Base-by-base conservation (phyloP, 1,284 basidiomycete species). In the Ustilago trichophora region DNA sequence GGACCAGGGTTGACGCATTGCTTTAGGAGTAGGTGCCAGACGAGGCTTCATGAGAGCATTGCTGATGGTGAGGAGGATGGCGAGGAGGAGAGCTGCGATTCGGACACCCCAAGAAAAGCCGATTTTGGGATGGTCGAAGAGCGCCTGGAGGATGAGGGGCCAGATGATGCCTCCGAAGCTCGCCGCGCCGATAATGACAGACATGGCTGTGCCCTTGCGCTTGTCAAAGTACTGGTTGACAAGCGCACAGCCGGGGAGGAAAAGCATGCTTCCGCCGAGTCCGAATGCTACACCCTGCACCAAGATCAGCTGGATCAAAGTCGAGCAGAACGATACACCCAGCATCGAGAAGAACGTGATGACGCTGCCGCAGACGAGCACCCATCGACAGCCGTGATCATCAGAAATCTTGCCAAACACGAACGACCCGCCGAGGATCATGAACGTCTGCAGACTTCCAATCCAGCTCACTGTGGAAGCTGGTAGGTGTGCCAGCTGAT, bases 201-300 rank as follows among this genome's bases (percentile, higher is more conserved):
- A 53, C 67, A 70, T 65, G 3, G 67, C 67, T 0, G 56, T 55
- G 5, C 60, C 67, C 22, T 58, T 54, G 15, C 43, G 35, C 46
- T 48, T 63, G 24, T 71, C 65, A 45, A 68, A 71, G 49, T 67
- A 71, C 40, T 67, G 68, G 24, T 56, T 56, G 19, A 71, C 58
- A 44, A 71, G 22, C 12, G 63, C 48, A 29, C 63, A 67, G 0
- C 57, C 65, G 1, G 68, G 68, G n/a, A 71, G 29, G 44, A 68
- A 71, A 0, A 71, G 33, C 63, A 71, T 71, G 34, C 58, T 68
- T 2, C 65, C 65, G 6, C 63, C 63, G 21, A 71, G 13, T 1
- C 65, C 63, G 22, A 67, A 67, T 12, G 49, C 33, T 0, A 66
- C 44, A 5, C 65, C 59, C n/a, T 67, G 65, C 2, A 59, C 63